Percentiles rank a stretch among this genome's conserved stretches.
Conservation (phyloP, 2,329 filamentous ascomycete genomes). For the Dothiorella sarmentorum region DNA sequence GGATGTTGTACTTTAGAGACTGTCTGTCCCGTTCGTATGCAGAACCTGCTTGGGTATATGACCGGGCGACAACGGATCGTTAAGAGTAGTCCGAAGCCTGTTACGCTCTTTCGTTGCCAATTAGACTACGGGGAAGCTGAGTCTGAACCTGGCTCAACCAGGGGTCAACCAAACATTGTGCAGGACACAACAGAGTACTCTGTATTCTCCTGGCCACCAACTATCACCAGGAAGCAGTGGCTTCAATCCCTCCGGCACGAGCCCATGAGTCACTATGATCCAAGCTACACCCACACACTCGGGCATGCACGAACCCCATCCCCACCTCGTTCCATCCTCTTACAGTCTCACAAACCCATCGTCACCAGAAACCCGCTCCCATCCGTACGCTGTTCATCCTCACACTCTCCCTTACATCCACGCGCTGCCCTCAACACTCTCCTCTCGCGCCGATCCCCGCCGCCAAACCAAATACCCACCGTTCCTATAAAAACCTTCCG, state of each 20-base stretch:
- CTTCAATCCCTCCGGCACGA: neutral
- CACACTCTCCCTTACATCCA: neutral
- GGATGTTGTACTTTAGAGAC: too few relatives aligned
- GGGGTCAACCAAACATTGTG: too few relatives aligned
- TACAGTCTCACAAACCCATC: neutral
- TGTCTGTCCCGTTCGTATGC: too few relatives aligned
- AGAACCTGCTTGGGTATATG: too few relatives aligned
- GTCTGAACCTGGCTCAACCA: too few relatives aligned
- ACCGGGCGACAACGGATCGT: too few relatives aligned
- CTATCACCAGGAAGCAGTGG: neutral
- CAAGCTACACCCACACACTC: neutral
- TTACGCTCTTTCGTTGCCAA: too few relatives aligned
- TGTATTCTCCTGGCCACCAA: neutral
- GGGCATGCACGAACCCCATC: neutral
- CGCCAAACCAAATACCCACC: too few relatives aligned
- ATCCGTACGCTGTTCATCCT: neutral
- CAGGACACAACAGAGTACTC: too few relatives aligned
- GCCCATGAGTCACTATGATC: neutral
- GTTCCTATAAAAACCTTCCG: too few relatives aligned
- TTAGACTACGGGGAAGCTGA: too few relatives aligned
- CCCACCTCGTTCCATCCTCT: neutral
- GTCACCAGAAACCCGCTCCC: neutral
- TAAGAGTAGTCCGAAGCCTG: too few relatives aligned
- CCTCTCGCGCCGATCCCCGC: neutral
- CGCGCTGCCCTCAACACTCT: neutral